A percentile compares a stretch with the other conserved stretches of the same genome.
Conservation (phyloP, 2,329 filamentous ascomycete genomes). For the Pyrenochaeta sp. region DNA sequence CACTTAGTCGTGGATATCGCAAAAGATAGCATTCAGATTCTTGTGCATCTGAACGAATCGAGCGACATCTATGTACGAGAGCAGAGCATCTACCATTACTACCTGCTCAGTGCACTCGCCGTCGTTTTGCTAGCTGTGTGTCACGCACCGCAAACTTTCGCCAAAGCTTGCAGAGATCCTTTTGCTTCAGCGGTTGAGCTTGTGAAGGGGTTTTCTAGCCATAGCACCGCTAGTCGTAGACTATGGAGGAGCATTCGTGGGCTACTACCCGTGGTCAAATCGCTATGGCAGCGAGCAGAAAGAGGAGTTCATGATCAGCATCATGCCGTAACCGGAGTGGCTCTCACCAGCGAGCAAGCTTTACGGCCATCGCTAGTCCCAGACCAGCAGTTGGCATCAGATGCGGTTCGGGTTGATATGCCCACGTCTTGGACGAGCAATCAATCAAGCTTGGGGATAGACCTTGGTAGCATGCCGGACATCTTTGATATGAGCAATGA, state of each 20-base stretch:
- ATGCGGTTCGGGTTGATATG: not conserved
- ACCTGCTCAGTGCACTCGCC: constrained; percentile 27
- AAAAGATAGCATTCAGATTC: constrained; percentile 28
- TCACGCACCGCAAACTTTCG: constrained; percentile 27
- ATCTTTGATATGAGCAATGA: constrained; percentile 18
- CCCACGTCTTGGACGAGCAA: constrained; percentile 6
- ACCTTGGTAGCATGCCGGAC: constrained; percentile 20
- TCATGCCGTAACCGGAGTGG: not conserved
- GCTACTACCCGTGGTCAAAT: constrained; percentile 24
- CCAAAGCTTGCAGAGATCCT: constrained; percentile 23
- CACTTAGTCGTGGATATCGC: constrained; percentile 27
- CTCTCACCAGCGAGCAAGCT: not conserved
- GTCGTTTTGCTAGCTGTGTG: constrained; percentile 28
- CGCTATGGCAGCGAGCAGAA: constrained; percentile 9
- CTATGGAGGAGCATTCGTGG: constrained; percentile 32
- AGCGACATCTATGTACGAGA: constrained; percentile 31
- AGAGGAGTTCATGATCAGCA: not conserved
- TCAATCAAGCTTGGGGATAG: constrained; percentile 3
- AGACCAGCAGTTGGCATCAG: not conserved
- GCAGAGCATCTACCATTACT: constrained; percentile 30
- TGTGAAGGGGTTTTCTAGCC: constrained; percentile 28
- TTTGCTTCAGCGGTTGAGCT: constrained; percentile 29
- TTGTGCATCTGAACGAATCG: constrained; percentile 27
- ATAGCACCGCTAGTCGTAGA: constrained; percentile 25
- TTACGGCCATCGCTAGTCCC: not conserved